Evolutionary conservation across 1,139 yeast species (phyloP), one percentile per base, ranked within the genome.

Genomic region (Kluyveromyces sp.): DNA sequence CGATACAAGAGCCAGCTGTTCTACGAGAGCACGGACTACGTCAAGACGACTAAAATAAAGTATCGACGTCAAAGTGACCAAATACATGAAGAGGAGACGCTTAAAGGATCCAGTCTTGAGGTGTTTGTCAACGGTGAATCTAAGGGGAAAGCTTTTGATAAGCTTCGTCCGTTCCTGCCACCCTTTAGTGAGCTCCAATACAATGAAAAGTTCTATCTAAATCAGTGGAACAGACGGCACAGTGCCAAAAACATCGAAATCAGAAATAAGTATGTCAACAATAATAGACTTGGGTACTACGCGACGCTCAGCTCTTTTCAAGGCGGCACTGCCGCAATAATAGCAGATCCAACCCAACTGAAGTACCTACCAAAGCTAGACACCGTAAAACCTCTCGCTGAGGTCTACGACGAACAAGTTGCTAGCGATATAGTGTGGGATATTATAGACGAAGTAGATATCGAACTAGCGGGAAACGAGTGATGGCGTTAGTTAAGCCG

Each of bases 381-480:
- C 3, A 63, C 55, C 1, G 68, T 75, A 0, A 68, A 68, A 43
- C 75, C 84, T 0, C 68, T 86, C 41, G 64, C 75, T 49, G 78
- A 77, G 43, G 64, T 94, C 31, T 86, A 80, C 55, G 74, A 75
- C 18, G 87, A 84, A 54, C 74, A 70, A 46, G 77, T 87, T 9
- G 81, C 87, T 1, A 96, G 88, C 49, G 96, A 87, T 53, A 74
- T 84, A 58, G 79, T 78, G 4, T 81, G 83, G 78, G 98, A 92
- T 61, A 57, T 89, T 3, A 58, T 92, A 3, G 96, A 92, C 60
- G 96, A 92, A 63, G 76, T 87, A 0, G 94, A 85, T 48, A 85
- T 79, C 35, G 80, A 75, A 16, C 16, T 13, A 4, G 3, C 19
- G 12, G 13, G 16, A 6, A 30, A 30, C 13, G 12, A 7, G 16